phyloP scores from a whole-genome alignment of 2,329 filamentous ascomycete genomes.

The Knufia petricola region DNA sequence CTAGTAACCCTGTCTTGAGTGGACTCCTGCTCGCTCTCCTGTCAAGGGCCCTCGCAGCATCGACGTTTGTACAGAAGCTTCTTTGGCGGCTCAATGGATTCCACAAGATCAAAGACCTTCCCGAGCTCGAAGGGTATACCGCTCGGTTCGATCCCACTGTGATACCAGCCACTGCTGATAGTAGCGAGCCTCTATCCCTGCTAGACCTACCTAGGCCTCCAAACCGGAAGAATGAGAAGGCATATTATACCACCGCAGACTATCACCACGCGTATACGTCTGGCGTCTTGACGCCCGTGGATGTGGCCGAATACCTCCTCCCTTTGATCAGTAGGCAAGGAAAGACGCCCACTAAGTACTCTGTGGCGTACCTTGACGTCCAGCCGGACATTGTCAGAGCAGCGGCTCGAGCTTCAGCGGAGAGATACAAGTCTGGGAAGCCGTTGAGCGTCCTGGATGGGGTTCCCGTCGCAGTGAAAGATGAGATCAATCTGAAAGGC shows the following conservation, averaged over 20 bases:
- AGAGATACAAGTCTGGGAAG: conserved; percentile 58
- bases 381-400: conserved; percentile 53
- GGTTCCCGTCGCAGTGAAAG: conserved; percentile 74
- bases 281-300: conserved; percentile 59
- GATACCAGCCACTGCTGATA: conserved; percentile 32
- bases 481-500: conserved; percentile 63
- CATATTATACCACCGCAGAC: conserved; percentile 63
- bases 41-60: conserved; percentile 22
- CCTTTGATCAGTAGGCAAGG: conserved; percentile 57
- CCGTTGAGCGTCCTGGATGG: conserved; percentile 66
- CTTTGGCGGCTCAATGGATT: conserved; percentile 68
- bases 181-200: conserved; percentile 7
- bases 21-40: conserved; percentile 4
- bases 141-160: conserved; percentile 51
- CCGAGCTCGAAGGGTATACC: conserved; percentile 44
- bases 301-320: conserved; percentile 62
- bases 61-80: conserved; percentile 51
- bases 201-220: conserved; percentile 25
- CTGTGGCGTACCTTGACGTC: conserved; percentile 62
- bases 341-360: conserved; percentile 49
- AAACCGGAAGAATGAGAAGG: conserved; percentile 30
- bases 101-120: conserved; percentile 45
- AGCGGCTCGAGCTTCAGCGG: conserved; percentile 63
- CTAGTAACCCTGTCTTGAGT: conserved; percentile 4
- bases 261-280: conserved; percentile 67